phyloP scores from a whole-genome alignment of 1,284 basidiomycete species.

The Vanrija pseudolonga region DNA sequence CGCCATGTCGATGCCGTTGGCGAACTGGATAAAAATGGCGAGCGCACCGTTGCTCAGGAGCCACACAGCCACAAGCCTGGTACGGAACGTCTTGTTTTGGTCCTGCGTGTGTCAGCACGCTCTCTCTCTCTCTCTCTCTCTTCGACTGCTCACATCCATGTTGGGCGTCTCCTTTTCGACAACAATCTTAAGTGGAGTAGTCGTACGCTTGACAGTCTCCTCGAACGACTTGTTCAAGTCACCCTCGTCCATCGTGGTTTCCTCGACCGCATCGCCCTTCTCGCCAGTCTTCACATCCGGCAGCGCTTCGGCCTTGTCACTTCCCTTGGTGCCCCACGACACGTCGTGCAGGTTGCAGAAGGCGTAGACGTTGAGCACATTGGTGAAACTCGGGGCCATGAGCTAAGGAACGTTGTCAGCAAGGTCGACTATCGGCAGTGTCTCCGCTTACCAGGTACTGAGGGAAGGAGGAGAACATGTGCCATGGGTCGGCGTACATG shows the following conservation, averaged over 20 bases:
- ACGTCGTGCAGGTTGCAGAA: constrained; percentile 94
- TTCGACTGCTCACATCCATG: constrained; percentile 58
- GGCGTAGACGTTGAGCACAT: constrained; percentile 91
- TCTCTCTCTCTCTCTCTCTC: not conserved
- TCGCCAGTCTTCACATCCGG: constrained; percentile 76
- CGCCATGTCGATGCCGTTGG: constrained; percentile 67
- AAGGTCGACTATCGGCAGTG: constrained; percentile 44
- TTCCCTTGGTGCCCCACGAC: constrained; percentile 45
- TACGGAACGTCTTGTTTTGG: constrained; percentile 90
- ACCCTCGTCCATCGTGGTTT: constrained; percentile 56
- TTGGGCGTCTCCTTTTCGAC: constrained; percentile 69
- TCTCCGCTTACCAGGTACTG: too few species aligned
- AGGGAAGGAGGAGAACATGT: not conserved
- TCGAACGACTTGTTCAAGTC: constrained; percentile 93
- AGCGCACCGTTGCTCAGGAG: constrained; percentile 76
- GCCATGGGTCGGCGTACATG: constrained; percentile 67
- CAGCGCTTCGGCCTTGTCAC: constrained; percentile 90
- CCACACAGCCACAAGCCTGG: constrained; percentile 79
- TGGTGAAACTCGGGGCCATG: constrained; percentile 85
- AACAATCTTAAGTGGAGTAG: constrained; percentile 75
- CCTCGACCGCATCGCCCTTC: constrained; percentile 74
- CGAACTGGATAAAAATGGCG: constrained; percentile 75
- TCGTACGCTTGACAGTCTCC: constrained; percentile 85
- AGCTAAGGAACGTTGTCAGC: constrained; percentile 89
- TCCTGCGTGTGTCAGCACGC: constrained; percentile 51